Evolutionary conservation across 1,284 basidiomycete species (phyloP).

Genomic region (Trametes sp.): DNA sequence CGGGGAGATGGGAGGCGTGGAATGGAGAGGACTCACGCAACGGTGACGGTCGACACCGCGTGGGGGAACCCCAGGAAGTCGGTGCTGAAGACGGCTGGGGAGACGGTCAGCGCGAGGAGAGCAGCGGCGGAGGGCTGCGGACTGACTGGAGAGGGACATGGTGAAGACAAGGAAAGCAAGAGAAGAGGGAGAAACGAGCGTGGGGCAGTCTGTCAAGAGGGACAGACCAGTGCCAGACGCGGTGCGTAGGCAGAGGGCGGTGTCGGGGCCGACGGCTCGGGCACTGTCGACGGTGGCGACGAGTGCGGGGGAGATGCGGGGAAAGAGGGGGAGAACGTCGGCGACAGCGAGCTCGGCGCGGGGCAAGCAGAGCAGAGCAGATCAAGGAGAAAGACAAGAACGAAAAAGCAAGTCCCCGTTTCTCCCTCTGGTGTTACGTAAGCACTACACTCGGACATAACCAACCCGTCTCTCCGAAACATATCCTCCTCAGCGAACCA

Average conservation of each 20-base stretch:
- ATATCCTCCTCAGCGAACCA: not conserved
- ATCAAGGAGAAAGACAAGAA: not conserved
- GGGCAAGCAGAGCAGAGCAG: slow-evolving; percentile 6
- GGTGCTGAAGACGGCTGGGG: slow-evolving; percentile 7
- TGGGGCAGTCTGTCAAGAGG: slow-evolving; percentile 1
- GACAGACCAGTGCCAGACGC: slow-evolving; percentile 5
- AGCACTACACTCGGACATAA: slow-evolving; percentile 14
- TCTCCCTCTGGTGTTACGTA: slow-evolving; percentile 15
- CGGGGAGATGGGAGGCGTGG: not conserved
- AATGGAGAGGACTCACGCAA: slow-evolving; percentile 5
- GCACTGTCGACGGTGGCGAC: slow-evolving; percentile 4
- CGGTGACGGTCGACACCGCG: slow-evolving; percentile 7
- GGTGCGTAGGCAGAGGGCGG: slow-evolving; percentile 2
- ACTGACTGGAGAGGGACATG: slow-evolving; percentile 17
- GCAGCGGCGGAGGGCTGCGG: not conserved
- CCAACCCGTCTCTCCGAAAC: not conserved
- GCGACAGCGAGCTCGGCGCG: slow-evolving; percentile 13
- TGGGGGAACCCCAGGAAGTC: not conserved
- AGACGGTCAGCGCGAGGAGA: not conserved
- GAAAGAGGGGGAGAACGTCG: slow-evolving; percentile 1
- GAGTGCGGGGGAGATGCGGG: not conserved
- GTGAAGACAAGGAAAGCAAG: not conserved
- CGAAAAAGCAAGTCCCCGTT: not conserved
- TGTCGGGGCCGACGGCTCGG: slow-evolving; percentile 9
- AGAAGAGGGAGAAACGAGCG: slow-evolving; percentile 11